Base-by-base conservation (phyloP, 2,329 filamentous ascomycete genomes). In the Westerdykella aurantiaca region DNA sequence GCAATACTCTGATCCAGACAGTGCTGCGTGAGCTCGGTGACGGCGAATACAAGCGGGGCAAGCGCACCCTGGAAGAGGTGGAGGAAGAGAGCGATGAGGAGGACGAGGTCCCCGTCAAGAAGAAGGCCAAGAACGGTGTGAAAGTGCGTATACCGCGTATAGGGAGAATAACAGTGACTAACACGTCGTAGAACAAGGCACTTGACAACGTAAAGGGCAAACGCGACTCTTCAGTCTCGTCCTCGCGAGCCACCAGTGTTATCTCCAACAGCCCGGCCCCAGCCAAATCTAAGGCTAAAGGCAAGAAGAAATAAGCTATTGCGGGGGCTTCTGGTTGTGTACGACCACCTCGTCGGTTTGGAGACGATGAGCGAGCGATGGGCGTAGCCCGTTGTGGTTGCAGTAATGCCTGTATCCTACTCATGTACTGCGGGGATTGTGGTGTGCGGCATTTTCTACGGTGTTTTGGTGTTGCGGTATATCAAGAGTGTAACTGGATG, bases 1-100 rank as follows among this genome's bases (percentile, higher is more conserved):
- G 93, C 72, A 94, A 87, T 25, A 98, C 94, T 1, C 78, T 98
- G 41, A 81, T 98, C 51, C 95, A 91, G 31, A 95, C 93, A 0
- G 88, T 98, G 38, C 86, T 93, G 41, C 86, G 93, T 68, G 93
- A 98, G 69, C 95, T 96, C 67, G 65, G 57, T 16, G 50, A 85
- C 31, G 74, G 73, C 23, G 72, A 73, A 43, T 53, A 66, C 41
- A 68, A 72, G 51, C 82, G 81, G 54, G 77, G 78, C 25, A 86
- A 88, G 53, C 82, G 82, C 49, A 82, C 88, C 55, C 72, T 91
- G 37, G 88, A 93, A 34, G 85, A 88, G 47, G 88, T 93, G 41
- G 88, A 90, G 44, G 87, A 93, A 56, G 85, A 87, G 46, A 85
- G 83, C 49, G 81, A 90, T 42, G 77, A 93, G 42, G 86, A 66